Evolutionary conservation across 1,139 yeast species (phyloP).

Genomic region (Sugiyamaella grinbergsii): DNA sequence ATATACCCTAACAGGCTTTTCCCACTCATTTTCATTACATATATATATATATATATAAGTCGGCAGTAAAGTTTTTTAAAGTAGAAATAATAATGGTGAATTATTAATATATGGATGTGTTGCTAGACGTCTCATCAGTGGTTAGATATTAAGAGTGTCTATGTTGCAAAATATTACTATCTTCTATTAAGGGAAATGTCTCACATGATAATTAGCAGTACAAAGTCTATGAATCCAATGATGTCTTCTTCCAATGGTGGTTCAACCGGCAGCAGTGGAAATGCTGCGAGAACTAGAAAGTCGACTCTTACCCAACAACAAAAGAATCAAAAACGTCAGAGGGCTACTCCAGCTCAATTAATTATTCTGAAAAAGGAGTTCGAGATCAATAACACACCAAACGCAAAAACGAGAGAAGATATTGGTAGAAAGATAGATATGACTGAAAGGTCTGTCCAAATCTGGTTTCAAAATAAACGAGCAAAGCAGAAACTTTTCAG

Average conservation of each 20-base stretch:
- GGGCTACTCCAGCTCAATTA: slow-evolving; percentile 83
- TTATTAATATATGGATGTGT: no score
- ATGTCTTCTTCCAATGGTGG: slow-evolving; percentile 5
- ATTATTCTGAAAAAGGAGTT: slow-evolving; percentile 70
- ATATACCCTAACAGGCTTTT: not conserved
- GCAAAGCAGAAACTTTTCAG: slow-evolving; percentile 67
- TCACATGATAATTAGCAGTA: not conserved
- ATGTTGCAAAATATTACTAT: not conserved
- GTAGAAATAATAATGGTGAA: not conserved
- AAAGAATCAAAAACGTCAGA: slow-evolving; percentile 45
- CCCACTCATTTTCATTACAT: not conserved
- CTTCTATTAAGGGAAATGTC: not conserved
- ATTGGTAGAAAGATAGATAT: slow-evolving; percentile 77
- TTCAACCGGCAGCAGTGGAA: not conserved
- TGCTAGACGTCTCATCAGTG: no score
- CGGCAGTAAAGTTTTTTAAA: not conserved
- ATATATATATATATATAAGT: slow-evolving; percentile 10
- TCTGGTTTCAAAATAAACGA: slow-evolving; percentile 93
- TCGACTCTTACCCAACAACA: slow-evolving; percentile 46
- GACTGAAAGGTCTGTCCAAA: slow-evolving; percentile 89
- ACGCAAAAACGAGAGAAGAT: slow-evolving; percentile 56
- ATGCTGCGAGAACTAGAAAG: slow-evolving; percentile 28
- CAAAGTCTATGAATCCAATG: slow-evolving; percentile 1
- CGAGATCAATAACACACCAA: slow-evolving; percentile 60
- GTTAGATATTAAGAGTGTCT: no score